Conservation (phyloP, 2,329 filamentous ascomycete genomes). For the Colletotrichum ledebouriae region DNA sequence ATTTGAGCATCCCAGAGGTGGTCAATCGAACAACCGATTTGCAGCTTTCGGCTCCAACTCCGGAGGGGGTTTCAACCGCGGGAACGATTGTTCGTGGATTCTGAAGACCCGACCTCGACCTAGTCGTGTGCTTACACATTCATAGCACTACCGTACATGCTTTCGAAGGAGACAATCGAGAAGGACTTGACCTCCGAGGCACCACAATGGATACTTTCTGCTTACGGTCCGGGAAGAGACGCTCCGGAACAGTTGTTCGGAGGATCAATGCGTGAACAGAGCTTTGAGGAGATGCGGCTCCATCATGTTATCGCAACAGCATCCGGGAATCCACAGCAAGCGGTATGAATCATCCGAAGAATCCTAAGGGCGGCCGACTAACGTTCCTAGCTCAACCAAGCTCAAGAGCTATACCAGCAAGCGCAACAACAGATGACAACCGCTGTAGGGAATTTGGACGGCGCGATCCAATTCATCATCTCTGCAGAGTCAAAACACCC, state of each 20-base stretch:
- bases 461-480: constrained; percentile 78
- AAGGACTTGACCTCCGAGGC: constrained; percentile 77
- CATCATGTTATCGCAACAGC: constrained; percentile 75
- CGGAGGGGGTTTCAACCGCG: constrained; percentile 41
- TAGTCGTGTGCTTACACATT: neutral
- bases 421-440: constrained; percentile 79
- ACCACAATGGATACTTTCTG: constrained; percentile 88
- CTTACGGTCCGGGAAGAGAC: constrained; percentile 83
- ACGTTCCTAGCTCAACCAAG: constrained; percentile 66
- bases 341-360: constrained; percentile 54
- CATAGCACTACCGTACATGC: constrained; percentile 57
- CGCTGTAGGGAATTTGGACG: constrained; percentile 77
- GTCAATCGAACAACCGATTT: constrained; percentile 42
- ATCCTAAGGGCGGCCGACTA: neutral
- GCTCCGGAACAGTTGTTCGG: constrained; percentile 88
- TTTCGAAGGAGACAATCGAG: constrained; percentile 72
- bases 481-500: constrained; percentile 78
- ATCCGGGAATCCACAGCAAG: constrained; percentile 69
- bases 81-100: constrained; percentile 37
- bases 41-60: constrained; percentile 41
- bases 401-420: constrained; percentile 72
- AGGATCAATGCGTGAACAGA: constrained; percentile 83
- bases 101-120: neutral
- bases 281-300: constrained; percentile 87
- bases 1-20: constrained; percentile 64